Evolutionary conservation across 2,329 filamentous ascomycete genomes (phyloP).

Genomic region (Aspergillus thermomutatus): DNA sequence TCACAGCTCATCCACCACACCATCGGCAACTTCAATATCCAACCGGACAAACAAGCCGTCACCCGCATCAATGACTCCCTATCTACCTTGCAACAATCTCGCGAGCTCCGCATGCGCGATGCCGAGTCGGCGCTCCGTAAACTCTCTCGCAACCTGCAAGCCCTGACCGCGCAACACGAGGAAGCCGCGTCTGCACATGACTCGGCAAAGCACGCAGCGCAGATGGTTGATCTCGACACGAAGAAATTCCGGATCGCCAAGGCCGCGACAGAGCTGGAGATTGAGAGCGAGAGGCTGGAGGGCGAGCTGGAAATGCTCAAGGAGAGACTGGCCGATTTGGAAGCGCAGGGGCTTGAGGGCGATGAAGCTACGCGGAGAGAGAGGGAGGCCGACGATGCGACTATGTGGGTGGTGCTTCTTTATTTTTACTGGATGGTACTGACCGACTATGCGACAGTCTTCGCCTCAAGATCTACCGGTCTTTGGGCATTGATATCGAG

Average conservation of each 20-base stretch:
- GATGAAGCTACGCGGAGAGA: conserved; percentile 50
- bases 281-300: conserved; percentile 88
- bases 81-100: conserved; percentile 76
- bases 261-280: conserved; percentile 80
- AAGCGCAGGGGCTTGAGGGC: conserved; percentile 83
- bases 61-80: conserved; percentile 81
- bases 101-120: conserved; percentile 71
- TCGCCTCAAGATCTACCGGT: conserved; percentile 85
- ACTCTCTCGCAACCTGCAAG: conserved; percentile 71
- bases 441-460: conserved; percentile 47
- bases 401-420: conserved; percentile 34
- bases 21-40: conserved; percentile 91
- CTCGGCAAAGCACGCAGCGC: conserved; percentile 72
- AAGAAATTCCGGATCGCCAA: conserved; percentile 96
- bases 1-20: conserved; percentile 83
- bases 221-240: conserved; percentile 84
- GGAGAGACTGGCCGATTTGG: conserved; percentile 73
- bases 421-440: conserved; percentile 1
- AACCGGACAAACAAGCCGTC: conserved; percentile 79
- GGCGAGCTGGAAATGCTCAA: conserved; percentile 72
- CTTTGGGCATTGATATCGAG: conserved; percentile 85
- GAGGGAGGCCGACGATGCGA: conserved; percentile 50
- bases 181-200: conserved; percentile 75
- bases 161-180: conserved; percentile 70
- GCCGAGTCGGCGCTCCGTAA: conserved; percentile 66